A percentile compares a stretch with the other conserved stretches of the same genome.
These are phyloP conservation scores for Ceratobasidium sp. DNA, from an alignment of 1,284 basidiomycete species.

Conservation along the genomic window DNA sequence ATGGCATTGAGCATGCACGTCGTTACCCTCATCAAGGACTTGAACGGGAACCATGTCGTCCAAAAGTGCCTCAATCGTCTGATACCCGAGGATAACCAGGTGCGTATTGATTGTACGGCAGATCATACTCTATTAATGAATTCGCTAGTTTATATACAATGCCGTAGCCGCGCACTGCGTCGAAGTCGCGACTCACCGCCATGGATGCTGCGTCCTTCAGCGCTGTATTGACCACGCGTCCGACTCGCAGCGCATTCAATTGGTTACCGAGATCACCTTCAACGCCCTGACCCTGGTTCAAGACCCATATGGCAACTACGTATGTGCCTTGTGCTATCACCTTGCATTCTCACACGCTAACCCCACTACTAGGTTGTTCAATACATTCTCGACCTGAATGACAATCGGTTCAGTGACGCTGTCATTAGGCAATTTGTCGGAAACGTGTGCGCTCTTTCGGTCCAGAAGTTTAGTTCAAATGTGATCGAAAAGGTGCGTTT, in stretches of 20 bases:
- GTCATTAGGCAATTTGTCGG: conserved; percentile 98
- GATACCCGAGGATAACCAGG: conserved; percentile 97
- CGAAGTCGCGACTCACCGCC: conserved; percentile 98
- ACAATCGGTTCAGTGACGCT: conserved; percentile 96
- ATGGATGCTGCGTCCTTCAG: conserved; percentile 98
- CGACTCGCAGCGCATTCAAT: conserved; percentile 92
- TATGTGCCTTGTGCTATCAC: conserved; percentile 53
- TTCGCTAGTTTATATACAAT: conserved; percentile 96
- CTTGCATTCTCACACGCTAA: not conserved
- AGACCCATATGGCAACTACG: conserved; percentile 98
- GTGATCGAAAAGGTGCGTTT: conserved; percentile 86
- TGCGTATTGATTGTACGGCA: conserved; percentile 48
- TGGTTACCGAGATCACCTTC: conserved; percentile 99
- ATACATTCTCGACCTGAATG: conserved; percentile 98
- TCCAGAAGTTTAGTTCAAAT: conserved; percentile 98
- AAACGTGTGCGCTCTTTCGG: conserved; percentile 96
- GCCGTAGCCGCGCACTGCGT: conserved; percentile 99
- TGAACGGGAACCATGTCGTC: conserved; percentile 99
- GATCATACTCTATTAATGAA: conserved; percentile 37
- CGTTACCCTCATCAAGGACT: conserved; percentile 98
- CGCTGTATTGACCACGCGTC: conserved; percentile 99
- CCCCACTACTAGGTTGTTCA: conserved; percentile 77
- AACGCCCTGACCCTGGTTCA: conserved; percentile 98
- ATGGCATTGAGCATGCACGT: conserved; percentile 96
- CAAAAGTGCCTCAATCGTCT: conserved; percentile 99